Evolutionary conservation across 2,329 filamentous ascomycete genomes (phyloP), one percentile per base, ranked within the genome.

Genomic region (Aspergillus sp.): DNA sequence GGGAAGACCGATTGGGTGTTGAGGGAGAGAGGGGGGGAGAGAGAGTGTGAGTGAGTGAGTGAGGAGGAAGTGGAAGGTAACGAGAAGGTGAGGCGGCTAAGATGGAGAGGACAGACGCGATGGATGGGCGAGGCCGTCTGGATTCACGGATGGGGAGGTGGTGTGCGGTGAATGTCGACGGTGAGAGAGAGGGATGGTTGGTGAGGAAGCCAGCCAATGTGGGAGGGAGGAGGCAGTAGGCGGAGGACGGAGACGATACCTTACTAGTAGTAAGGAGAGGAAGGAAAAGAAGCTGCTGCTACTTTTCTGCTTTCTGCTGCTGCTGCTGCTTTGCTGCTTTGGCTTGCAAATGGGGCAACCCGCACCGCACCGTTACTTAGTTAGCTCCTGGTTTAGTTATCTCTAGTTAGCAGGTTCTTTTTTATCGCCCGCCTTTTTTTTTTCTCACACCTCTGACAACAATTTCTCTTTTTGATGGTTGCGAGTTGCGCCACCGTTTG

Each of bases 161-260:
- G 54, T 53, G 58, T 60, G 58, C 51, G 51, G 59, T 61, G 59
- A 61, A 59, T 55, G 58, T 57, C 58, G 58, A 60, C 58, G 39
- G 51, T 27, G 52, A 32, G 52, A 44, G 38, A 51, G 23, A 39
- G 23, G 23, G 38, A 51, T 56, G 54, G 55, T 42, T n/a, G 55
- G 62, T 59, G 48, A 57, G 58, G 13, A 49, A 54, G 54, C 59
- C 60, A 62, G 60, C 63, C 64, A 62, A 63, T 70, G 67, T 69
- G 63, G 66, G 63, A 70, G 68, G 68, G 57, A 62, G 67, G 25
- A 27, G 25, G 25, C 25, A 27, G 25, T 27, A 68, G 67, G 69
- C 60, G 64, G 68, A 65, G 64, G 65, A 65, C 64, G 62, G 62
- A 36, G 57, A 52, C 44, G 44, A 48, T 48, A 27, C 44, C 41